Evolutionary conservation across 1,284 basidiomycete genomes (phyloP), one percentile per base, ranked within the genome.

Genomic region (Porogramme epimiltina): DNA sequence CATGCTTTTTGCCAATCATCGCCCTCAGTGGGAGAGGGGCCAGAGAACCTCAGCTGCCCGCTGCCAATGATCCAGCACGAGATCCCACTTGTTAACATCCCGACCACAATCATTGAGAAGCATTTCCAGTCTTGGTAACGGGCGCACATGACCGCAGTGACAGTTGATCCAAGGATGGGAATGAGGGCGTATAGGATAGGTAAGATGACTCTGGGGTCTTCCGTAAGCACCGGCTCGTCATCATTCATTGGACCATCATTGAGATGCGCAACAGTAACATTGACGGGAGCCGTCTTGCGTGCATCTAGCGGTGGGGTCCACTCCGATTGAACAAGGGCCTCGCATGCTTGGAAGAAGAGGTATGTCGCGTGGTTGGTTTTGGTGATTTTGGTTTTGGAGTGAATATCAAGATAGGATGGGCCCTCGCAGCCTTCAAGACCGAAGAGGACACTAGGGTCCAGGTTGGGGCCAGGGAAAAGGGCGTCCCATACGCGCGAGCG

Each of bases 381-480:
- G 3, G 49, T 15, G 26, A 59, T 50, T 42, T 43, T 13, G 6
- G 58, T 59, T 4, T 55, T 55, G 2, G 58, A 59, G 20, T 46
- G 55, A 9, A 51, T 42, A 2, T 44, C 58, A 4, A 42, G 56
- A 37, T 54, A 59, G 22, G 41, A 47, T 10, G 55, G 58, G 4
- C 58, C 58, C 8, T 45, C 42, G 11, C 20, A 43, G 13, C 58
- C 55, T 23, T 59, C 52, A n/a, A 56, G 53, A 22, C 51, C 58
- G 48, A 59, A 59, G 18, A 59, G 52, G 18, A 47, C 45, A 10
- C 55, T 52, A 16, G 58, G 58, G 19, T 59, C 52, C 39, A 51
- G 50, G 26, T 46, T 45, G 44, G 48, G 41, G 2, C 55, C 58
- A 3, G 58, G 58, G 31, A 52, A 59, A 28, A 59, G 52, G 22